Base-by-base conservation (phyloP, 2,329 filamentous ascomycete genomes). In the Neopestalotiopsis rosae region DNA sequence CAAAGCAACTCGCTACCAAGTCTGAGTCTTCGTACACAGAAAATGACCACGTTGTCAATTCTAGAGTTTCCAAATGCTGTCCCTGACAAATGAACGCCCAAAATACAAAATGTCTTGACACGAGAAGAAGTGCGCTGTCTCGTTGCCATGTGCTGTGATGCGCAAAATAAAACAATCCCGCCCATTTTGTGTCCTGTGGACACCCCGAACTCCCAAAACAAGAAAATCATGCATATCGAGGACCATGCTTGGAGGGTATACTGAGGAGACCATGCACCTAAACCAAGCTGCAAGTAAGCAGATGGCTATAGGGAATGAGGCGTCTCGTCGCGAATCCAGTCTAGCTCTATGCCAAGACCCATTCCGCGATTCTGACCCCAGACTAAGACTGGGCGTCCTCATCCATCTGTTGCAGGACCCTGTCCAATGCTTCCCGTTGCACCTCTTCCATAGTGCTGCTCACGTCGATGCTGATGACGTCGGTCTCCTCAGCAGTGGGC, bases 381-480 rank as follows among this genome's bases (percentile, higher is more conserved):
- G 57, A 9, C 57, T 59, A 30, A 17, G 59, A 20, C 59, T 38
- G 34, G 59, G 71, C 71, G 68, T 80, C 75, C 69, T 85, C 83
- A 32, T 83, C 82, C 77, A 91, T 84, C 71, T 86, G 86, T 71
- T 83, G 81, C 61, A 84, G 75, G n/a, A 91, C 90, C 72, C 85
- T 85, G 42, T 84, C 81, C 63, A 92, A 80, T 2, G 91, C 88
- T 65, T 89, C 86, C 30, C 80, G 79, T 80, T 90, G 86, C 68
- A 95, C 91, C 65, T 88, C 82, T 64, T 90, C 82, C 73, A 87
- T 72, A 67, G 86, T 77, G 69, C 85, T 80, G 82, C 88, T 89
- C 67, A 92, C 91, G 77, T 94, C 91, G 69, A 95, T 84, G 67
- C 84, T 89, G 71, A 94, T 86, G 70, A 93, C 91, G 79, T 96